Percentiles rank a stretch among this genome's conserved stretches.
phyloP scores from a whole-genome alignment of 129 eudicot genomes.

The Heracleum sosnowskyi region DNA sequence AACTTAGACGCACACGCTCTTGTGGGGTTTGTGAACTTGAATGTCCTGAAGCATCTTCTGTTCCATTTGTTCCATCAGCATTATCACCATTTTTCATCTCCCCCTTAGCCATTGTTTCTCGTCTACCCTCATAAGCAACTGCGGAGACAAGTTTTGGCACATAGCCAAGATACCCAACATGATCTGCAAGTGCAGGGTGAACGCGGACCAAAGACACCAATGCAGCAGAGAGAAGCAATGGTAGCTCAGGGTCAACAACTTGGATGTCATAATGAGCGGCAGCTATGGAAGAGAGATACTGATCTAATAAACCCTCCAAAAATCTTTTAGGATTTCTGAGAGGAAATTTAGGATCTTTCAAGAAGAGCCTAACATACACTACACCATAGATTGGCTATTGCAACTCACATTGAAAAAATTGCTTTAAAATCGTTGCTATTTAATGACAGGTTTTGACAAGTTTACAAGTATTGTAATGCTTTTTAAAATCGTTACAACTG shows the following conservation, averaged over 20 bases:
- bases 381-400: too few relatives aligned
- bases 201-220: conserved; percentile 87
- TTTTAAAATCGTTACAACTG: too few relatives aligned
- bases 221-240: conserved; percentile 89
- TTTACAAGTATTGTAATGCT: too few relatives aligned
- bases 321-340: conserved; percentile 96
- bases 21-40: conserved; percentile 64
- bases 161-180: conserved; percentile 90
- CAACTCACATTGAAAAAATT: too few relatives aligned
- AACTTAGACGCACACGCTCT: conserved; percentile 93
- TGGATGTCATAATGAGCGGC: conserved; percentile 69
- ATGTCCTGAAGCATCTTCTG: conserved; percentile 44
- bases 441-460: too few relatives aligned
- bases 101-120: conserved; percentile 72
- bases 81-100: conserved; percentile 27
- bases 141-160: conserved; percentile 94
- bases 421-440: too few relatives aligned
- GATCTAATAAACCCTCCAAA: conserved; percentile 85
- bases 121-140: conserved; percentile 84
- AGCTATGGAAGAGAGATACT: conserved; percentile 89
- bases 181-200: conserved; percentile 96
- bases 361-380: conserved; percentile 81
- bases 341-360: conserved; percentile 95
- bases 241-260: conserved; percentile 78
- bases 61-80: conserved; percentile 33